These are phyloP conservation scores for Cyclostephanos invisitatus DNA, from an alignment of 108 stramenopile species.

Conservation along the genomic window DNA sequence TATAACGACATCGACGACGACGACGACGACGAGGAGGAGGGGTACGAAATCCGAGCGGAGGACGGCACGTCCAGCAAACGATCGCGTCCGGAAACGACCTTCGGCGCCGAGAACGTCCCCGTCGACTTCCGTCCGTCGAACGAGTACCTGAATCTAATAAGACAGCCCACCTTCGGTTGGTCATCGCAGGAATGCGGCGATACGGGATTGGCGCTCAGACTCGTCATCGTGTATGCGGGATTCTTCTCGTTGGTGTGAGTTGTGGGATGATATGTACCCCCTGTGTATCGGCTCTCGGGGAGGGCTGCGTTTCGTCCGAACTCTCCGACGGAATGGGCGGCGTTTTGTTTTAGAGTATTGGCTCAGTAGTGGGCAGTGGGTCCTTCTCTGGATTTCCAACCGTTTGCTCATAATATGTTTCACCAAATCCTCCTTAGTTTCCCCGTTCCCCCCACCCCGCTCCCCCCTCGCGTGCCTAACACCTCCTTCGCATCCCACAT, in stretches of 20 bases:
- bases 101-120: slow-evolving; percentile 85
- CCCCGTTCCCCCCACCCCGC: too few species aligned
- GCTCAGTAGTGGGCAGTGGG: too few species aligned
- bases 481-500: background rate
- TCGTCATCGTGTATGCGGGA: slow-evolving; percentile 53
- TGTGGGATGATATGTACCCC: too few species aligned
- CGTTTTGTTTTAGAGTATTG: too few species aligned
- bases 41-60: slow-evolving; percentile 33
- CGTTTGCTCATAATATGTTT: too few species aligned
- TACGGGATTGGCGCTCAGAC: slow-evolving; percentile 40
- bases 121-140: slow-evolving; percentile 79
- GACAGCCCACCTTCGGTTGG: slow-evolving; percentile 79
- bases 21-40: slow-evolving; percentile 29
- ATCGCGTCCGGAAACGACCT: slow-evolving; percentile 60
- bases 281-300: too few species aligned
- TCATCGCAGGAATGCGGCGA: slow-evolving; percentile 60
- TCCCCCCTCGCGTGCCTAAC: background rate
- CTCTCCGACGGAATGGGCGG: too few species aligned
- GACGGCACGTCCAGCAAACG: background rate
- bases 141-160: slow-evolving; percentile 75
- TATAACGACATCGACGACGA: background rate
- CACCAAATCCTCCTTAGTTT: too few species aligned
- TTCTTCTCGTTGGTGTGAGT: slow-evolving; percentile 54
- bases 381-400: too few species aligned
- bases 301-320: too few species aligned